Percentiles rank a stretch among this genome's conserved stretches.
These are phyloP conservation scores for Ceratobasidium sp. DNA, from an alignment of 1,284 basidiomycete genomes.

Conservation along the genomic window DNA sequence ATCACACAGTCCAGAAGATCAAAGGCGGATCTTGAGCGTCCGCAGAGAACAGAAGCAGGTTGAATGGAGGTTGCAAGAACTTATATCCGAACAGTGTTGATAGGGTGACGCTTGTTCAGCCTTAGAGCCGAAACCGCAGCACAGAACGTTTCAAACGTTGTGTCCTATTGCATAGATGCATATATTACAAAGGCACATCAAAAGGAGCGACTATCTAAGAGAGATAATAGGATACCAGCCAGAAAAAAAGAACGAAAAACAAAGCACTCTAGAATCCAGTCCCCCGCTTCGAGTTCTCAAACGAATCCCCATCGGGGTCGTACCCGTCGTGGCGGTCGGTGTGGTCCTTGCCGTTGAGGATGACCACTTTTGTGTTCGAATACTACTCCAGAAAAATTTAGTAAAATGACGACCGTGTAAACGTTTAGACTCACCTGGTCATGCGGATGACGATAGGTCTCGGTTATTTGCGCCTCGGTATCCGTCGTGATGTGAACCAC, in stretches of 20 bases:
- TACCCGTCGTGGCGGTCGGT: background rate
- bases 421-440: background rate
- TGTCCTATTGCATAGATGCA: background rate
- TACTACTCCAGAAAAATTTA: background rate
- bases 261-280: background rate
- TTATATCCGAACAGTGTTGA: too few relatives aligned
- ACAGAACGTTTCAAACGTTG: slow-evolving; percentile 17
- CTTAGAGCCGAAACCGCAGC: too few relatives aligned
- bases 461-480: background rate
- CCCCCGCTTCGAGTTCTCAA: background rate
- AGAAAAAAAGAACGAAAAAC: background rate
- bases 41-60: too few relatives aligned
- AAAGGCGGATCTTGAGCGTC: too few relatives aligned
- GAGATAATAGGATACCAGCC: background rate
- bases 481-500: slow-evolving; percentile 22
- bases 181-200: background rate
- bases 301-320: slow-evolving; percentile 13
- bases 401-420: too few relatives aligned
- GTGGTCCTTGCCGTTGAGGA: background rate
- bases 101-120: too few relatives aligned
- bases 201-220: slow-evolving; percentile 6
- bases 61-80: too few relatives aligned
- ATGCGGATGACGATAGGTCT: background rate
- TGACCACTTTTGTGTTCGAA: background rate
- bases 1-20: too few relatives aligned